These are phyloP conservation scores for Actinomortierella wolfii DNA, from an alignment of 371 early-diverging fungal species.

Conservation along the genomic window DNA sequence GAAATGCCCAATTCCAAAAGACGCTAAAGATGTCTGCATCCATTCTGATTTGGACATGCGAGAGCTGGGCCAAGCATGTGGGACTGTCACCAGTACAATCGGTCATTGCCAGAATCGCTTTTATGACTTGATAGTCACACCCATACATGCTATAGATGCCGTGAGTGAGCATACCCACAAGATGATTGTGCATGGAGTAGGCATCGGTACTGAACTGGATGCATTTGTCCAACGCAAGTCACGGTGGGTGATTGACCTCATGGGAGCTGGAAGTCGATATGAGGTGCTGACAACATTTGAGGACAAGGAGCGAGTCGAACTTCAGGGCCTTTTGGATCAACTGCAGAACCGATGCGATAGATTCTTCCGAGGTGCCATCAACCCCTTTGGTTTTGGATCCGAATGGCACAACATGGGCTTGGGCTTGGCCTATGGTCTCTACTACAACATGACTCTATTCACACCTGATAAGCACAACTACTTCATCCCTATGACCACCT, in stretches of 20 bases:
- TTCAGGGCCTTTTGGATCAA: slow-evolving; percentile 6
- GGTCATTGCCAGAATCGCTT: too few species aligned
- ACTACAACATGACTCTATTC: slow-evolving; percentile 17
- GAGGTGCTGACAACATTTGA: slow-evolving; percentile 9
- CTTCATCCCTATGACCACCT: slow-evolving; percentile 11
- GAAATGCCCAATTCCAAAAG: too few species aligned
- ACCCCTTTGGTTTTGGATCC: slow-evolving; percentile 6
- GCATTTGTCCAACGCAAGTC: slow-evolving; percentile 15
- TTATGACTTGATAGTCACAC: too few species aligned
- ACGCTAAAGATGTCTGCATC: too few species aligned
- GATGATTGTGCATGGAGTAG: too few species aligned
- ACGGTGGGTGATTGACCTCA: slow-evolving; percentile 16
- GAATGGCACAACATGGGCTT: slow-evolving; percentile 4
- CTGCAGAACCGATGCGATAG: slow-evolving; percentile 13
- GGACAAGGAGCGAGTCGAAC: slow-evolving; percentile 4
- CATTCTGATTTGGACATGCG: too few species aligned
- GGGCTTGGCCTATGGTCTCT: slow-evolving; percentile 4
- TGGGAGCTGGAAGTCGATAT: slow-evolving; percentile 7
- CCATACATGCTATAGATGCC: too few species aligned
- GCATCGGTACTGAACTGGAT: too few species aligned
- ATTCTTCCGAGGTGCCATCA: slow-evolving; percentile 9
- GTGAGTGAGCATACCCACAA: too few species aligned
- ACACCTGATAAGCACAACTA: not conserved
- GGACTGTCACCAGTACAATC: too few species aligned
- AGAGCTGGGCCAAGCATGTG: too few species aligned